phyloP scores from a whole-genome alignment of 306 rosid species.

The Pachyrhizus erosus region DNA sequence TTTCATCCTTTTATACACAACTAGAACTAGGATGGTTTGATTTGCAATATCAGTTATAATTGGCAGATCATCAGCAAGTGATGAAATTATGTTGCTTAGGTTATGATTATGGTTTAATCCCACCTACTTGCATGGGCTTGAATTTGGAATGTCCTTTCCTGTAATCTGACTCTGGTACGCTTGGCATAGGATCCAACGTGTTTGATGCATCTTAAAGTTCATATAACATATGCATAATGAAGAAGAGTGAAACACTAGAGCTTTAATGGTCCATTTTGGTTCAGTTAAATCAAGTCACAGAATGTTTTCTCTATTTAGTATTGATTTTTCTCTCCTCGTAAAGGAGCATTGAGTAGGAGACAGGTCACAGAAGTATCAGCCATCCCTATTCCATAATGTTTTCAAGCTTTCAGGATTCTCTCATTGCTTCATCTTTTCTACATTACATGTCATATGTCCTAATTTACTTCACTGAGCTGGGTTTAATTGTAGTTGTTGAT shows the following conservation, averaged over 20 bases:
- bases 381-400: constrained; percentile 1
- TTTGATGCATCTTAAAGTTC: constrained; percentile 29
- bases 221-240: not conserved
- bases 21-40: constrained; percentile 5
- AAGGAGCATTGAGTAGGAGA: not conserved
- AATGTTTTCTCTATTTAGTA: constrained; percentile 19
- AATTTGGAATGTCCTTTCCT: constrained; percentile 19
- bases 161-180: not conserved
- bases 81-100: constrained; percentile 9
- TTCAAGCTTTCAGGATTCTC: constrained; percentile 26
- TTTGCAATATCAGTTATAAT: constrained; percentile 15
- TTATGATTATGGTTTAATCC: not conserved
- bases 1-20: not conserved
- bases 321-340: constrained; percentile 29
- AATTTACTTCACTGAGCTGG: not conserved
- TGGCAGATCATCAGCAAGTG: constrained; percentile 2
- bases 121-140: constrained; percentile 12
- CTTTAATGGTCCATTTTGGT: not conserved
- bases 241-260: constrained; percentile 3
- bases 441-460: constrained; percentile 15
- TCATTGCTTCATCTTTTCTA: constrained; percentile 29
- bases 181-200: not conserved
- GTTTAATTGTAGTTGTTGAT: not conserved
- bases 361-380: not conserved
- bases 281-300: not conserved